phyloP scores from a whole-genome alignment of 257 asterid species.

The Ligustrum vulgare region DNA sequence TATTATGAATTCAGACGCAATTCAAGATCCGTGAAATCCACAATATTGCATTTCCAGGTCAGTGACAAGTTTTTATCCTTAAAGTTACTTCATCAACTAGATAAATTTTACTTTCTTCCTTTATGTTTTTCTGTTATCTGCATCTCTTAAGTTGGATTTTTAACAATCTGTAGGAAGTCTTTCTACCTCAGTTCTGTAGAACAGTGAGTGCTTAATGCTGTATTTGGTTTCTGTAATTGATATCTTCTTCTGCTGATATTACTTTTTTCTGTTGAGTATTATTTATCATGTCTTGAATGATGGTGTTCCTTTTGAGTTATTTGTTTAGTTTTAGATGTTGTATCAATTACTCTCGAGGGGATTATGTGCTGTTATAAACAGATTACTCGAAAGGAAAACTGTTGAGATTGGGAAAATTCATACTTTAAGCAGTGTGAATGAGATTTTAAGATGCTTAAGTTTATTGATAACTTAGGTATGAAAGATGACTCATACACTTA shows the following conservation, averaged over 20 bases:
- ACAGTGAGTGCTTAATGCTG: neutral
- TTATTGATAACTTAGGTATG: neutral
- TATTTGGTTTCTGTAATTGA: neutral
- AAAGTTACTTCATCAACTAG: constrained; percentile 3
- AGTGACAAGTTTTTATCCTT: constrained; percentile 14
- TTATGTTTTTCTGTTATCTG: constrained; percentile 13
- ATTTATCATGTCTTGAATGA: neutral
- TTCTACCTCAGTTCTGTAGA: neutral
- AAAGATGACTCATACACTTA: neutral
- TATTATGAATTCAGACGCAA: constrained; percentile 76
- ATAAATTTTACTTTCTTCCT: neutral
- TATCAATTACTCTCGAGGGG: neutral
- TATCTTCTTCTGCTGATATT: neutral
- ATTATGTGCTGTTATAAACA: neutral
- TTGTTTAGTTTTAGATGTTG: neutral
- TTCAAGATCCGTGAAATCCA: constrained; percentile 86
- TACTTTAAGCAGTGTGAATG: neutral
- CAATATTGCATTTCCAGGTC: constrained; percentile 95
- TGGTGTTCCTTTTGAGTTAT: constrained; percentile 2
- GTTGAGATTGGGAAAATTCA: neutral
- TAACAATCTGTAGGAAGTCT: neutral
- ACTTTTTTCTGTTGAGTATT: neutral
- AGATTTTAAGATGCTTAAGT: neutral
- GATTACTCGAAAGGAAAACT: neutral
- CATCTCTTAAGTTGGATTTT: neutral